A percentile compares a stretch with the other conserved stretches of the same genome.
Evolutionary conservation across 179 eudicot species (phyloP).

Genomic region (Silene noctiflora): DNA sequence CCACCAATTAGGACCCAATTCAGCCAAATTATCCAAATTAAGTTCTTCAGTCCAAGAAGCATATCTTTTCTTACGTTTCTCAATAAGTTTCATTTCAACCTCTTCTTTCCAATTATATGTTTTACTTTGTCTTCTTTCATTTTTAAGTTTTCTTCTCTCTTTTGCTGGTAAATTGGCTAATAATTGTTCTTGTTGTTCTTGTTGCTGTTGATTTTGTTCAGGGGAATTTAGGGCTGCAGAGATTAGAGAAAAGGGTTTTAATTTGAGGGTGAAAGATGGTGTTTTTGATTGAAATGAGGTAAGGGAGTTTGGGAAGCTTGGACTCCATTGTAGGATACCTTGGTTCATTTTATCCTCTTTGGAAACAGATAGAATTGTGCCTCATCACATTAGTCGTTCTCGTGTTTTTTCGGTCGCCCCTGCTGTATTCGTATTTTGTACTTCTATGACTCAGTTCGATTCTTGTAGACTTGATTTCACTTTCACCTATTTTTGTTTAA

Average conservation of each 20-base stretch:
- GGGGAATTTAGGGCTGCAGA: constrained; percentile 24
- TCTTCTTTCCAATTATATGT: constrained; percentile 72
- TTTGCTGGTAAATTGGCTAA: constrained; percentile 36
- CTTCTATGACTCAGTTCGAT: too few species aligned
- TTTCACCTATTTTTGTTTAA: too few species aligned
- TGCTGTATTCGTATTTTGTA: too few species aligned
- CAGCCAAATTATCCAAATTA: constrained; percentile 64
- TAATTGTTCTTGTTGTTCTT: not conserved
- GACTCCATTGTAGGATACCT: constrained; percentile 30
- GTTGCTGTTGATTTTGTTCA: constrained; percentile 1
- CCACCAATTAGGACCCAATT: constrained; percentile 90
- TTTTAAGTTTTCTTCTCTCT: constrained; percentile 72
- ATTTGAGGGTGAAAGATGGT: constrained; percentile 17
- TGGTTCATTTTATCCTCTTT: constrained; percentile 30
- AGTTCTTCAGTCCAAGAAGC: constrained; percentile 79
- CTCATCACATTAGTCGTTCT: too few species aligned
- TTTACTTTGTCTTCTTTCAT: constrained; percentile 73
- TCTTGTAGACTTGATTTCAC: too few species aligned
- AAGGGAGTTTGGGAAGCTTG: constrained; percentile 2
- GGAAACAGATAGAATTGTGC: not conserved
- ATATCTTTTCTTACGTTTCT: constrained; percentile 70
- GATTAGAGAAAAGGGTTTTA: not conserved
- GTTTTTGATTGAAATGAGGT: constrained; percentile 1
- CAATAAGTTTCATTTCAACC: constrained; percentile 62
- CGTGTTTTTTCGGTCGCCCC: too few species aligned